Conservation (phyloP, 768 basidiomycete species). For the Pulveroboletus sp. region DNA sequence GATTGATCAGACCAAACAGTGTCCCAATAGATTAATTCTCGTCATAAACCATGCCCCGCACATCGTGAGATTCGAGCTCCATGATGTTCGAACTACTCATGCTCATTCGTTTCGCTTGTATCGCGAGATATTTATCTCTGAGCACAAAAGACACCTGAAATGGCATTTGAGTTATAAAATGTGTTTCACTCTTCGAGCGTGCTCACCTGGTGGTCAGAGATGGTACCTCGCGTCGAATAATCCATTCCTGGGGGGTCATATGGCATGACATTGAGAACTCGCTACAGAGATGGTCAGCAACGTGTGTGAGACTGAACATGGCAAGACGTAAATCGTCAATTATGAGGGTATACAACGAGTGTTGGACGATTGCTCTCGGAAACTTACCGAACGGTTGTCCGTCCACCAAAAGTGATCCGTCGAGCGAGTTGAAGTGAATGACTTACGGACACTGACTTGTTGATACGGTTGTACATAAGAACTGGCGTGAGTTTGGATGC, state of each 20-base stretch:
- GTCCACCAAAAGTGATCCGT: constrained; percentile 38
- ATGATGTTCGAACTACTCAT: too few relatives aligned
- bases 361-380: constrained; percentile 28
- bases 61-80: constrained; percentile 35
- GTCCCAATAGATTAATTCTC: constrained; percentile 36
- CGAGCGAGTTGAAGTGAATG: constrained; percentile 38
- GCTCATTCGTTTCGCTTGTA: constrained; percentile 4
- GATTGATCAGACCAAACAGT: constrained; percentile 39
- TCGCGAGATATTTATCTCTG: not conserved
- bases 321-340: constrained; percentile 31
- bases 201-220: constrained; percentile 1
- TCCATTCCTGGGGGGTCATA: constrained; percentile 1
- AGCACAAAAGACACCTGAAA: constrained; percentile 21
- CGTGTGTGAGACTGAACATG: not conserved
- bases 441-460: constrained; percentile 15
- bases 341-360: constrained; percentile 33
- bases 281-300: not conserved
- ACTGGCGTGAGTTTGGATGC: constrained; percentile 27
- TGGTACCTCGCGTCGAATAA: not conserved
- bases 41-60: constrained; percentile 39
- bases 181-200: not conserved
- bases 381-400: constrained; percentile 39
- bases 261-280: not conserved
- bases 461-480: constrained; percentile 20
- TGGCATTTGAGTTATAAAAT: not conserved